phyloP scores from a whole-genome alignment of 192 early-diverging fungal species.

The Podila clonocystis region DNA sequence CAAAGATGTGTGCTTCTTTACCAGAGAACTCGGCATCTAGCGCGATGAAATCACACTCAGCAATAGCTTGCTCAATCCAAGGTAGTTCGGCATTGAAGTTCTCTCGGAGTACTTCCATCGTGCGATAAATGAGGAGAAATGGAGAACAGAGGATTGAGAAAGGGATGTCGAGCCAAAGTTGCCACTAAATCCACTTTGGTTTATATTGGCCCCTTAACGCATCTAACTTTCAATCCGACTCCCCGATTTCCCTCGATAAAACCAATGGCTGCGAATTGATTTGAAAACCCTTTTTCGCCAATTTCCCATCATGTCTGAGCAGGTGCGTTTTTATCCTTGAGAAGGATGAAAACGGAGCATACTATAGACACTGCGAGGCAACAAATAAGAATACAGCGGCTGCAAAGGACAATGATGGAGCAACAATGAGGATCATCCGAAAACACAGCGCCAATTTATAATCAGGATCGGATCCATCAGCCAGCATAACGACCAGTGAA shows the following conservation, averaged over 20 bases:
- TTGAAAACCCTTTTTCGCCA: constrained; percentile 56
- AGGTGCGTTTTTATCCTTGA: constrained; percentile 32
- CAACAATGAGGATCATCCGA: not conserved
- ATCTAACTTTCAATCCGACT: not conserved
- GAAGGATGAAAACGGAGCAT: not conserved
- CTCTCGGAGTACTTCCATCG: constrained; percentile 77
- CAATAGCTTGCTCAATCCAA: constrained; percentile 68
- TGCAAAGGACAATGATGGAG: not conserved
- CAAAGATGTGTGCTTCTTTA: constrained; percentile 6
- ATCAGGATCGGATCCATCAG: not conserved
- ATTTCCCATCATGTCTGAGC: constrained; percentile 57
- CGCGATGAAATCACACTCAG: constrained; percentile 74
- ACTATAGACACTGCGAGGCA: not conserved
- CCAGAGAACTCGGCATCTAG: constrained; percentile 88
- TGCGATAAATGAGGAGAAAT: not conserved
- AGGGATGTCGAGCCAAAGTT: not conserved
- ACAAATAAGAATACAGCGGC: not conserved
- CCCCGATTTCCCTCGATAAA: not conserved
- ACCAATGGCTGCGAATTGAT: not conserved
- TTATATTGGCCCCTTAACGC: not conserved
- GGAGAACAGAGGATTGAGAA: not conserved
- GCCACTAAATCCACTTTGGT: no score
- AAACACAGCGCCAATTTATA: not conserved
- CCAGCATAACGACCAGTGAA: not conserved
- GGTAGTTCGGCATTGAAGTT: constrained; percentile 71